These are phyloP conservation scores for Licmophora abbreviata DNA, from an alignment of 108 stramenopile species.

Conservation along the genomic window DNA sequence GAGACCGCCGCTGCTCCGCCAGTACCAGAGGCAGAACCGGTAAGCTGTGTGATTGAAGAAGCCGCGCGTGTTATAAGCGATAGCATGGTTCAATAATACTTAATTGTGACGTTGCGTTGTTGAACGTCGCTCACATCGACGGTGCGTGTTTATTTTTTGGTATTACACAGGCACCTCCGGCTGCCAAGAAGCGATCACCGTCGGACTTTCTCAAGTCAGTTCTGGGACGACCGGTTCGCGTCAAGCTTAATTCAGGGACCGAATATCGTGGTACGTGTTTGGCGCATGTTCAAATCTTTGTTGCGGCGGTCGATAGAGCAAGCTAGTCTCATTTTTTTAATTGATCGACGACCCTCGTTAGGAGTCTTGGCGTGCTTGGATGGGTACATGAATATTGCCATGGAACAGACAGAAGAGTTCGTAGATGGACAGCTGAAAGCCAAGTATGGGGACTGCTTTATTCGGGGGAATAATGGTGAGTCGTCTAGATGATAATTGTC, in stretches of 20 bases:
- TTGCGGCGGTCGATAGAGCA: background rate
- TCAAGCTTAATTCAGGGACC: conserved; percentile 94
- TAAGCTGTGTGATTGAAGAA: no score
- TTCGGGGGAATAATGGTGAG: conserved; percentile 97
- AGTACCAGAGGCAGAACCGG: no score
- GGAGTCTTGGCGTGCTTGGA: conserved; percentile 97
- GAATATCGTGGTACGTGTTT: conserved; percentile 78
- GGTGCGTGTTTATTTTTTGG: no score
- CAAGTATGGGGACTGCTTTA: conserved; percentile 98
- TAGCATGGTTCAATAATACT: no score
- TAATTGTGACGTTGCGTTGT: no score
- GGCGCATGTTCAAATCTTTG: background rate
- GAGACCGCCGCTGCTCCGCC: no score
- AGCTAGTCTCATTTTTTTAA: background rate
- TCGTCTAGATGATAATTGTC: no score
- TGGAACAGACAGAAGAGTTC: conserved; percentile 99
- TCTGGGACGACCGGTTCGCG: conserved; percentile 87
- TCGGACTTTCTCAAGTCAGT: conserved; percentile 86
- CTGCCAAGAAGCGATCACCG: conserved; percentile 62
- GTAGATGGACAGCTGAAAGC: conserved; percentile 96
- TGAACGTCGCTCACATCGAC: no score
- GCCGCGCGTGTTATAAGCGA: no score
- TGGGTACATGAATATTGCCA: conserved; percentile 99
- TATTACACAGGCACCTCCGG: background rate
- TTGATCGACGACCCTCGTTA: conserved; percentile 5